Evolutionary conservation across 2,329 filamentous ascomycete species (phyloP).

Genomic region (Podosphaera fusca): DNA sequence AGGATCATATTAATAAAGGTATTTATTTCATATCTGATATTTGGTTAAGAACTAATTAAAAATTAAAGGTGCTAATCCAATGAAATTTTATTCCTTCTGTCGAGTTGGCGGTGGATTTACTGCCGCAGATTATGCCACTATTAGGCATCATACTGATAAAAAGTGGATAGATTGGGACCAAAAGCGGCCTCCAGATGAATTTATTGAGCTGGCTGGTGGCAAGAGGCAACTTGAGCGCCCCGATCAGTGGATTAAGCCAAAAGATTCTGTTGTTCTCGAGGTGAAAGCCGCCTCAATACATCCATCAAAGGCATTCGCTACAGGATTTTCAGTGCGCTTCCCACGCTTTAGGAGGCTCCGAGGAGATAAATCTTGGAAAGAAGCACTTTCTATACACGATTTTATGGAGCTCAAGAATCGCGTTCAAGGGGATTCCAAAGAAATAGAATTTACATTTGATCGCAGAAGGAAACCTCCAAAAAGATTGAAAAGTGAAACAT

Average conservation of each 20-base stretch:
- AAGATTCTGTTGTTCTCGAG: slow-evolving; percentile 66
- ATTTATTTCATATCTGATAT: neutral
- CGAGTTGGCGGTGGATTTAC: slow-evolving; percentile 91
- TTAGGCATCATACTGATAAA: slow-evolving; percentile 64
- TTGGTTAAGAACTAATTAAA: neutral
- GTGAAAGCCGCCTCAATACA: slow-evolving; percentile 71
- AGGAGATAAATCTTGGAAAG: slow-evolving; percentile 65
- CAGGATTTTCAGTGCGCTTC: slow-evolving; percentile 61
- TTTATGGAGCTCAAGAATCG: slow-evolving; percentile 49
- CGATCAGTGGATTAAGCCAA: slow-evolving; percentile 81
- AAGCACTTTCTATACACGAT: slow-evolving; percentile 53
- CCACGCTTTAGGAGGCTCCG: slow-evolving; percentile 68
- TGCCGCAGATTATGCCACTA: slow-evolving; percentile 60
- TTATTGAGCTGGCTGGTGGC: slow-evolving; percentile 61
- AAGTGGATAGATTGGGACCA: slow-evolving; percentile 80
- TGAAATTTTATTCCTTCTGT: slow-evolving; percentile 84
- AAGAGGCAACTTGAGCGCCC: slow-evolving; percentile 52
- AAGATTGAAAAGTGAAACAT: slow-evolving; percentile 42
- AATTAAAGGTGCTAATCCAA: slow-evolving; percentile 26
- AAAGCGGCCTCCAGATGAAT: slow-evolving; percentile 50
- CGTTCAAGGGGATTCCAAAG: slow-evolving; percentile 45
- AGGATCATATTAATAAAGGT: slow-evolving; percentile 32
- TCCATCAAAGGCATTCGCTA: slow-evolving; percentile 54
- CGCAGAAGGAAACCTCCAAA: slow-evolving; percentile 34
- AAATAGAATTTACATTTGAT: slow-evolving; percentile 59